A percentile compares a stretch with the other conserved stretches of the same genome.
These are phyloP conservation scores for Rhizophagus clarus DNA, from an alignment of 192 early-diverging fungal species.

Conservation along the genomic window DNA sequence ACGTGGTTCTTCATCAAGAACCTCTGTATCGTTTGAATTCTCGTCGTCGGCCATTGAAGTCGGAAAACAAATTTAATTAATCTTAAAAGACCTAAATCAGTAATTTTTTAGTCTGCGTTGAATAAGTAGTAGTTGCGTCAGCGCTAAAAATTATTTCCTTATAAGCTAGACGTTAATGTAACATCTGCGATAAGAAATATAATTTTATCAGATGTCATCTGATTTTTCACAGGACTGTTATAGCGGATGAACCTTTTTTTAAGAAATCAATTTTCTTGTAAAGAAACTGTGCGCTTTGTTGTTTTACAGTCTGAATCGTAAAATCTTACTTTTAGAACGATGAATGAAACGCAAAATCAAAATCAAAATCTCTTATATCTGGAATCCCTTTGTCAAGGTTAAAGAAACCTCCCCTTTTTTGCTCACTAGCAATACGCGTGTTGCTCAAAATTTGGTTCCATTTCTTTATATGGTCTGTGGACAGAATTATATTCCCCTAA, in stretches of 20 bases:
- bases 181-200: too few relatives aligned
- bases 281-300: background rate
- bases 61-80: background rate
- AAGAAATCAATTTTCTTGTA: background rate
- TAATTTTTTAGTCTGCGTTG: background rate
- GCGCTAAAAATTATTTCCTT: background rate
- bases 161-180: background rate
- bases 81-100: background rate
- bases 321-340: background rate
- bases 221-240: background rate
- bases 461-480: conserved; percentile 14
- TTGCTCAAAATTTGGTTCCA: conserved; percentile 23
- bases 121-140: background rate
- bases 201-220: background rate
- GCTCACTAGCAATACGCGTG: conserved; percentile 25
- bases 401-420: conserved; percentile 15
- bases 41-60: conserved; percentile 23
- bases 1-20: conserved; percentile 78
- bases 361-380: conserved; percentile 26
- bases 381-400: conserved; percentile 32
- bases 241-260: too few relatives aligned
- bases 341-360: conserved; percentile 15
- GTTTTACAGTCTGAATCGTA: background rate
- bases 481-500: conserved; percentile 57
- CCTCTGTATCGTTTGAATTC: conserved; percentile 60